These are phyloP conservation scores for Trichomonas vaginalis DNA, from an alignment of 208 protist genomes.

Conservation along the genomic window DNA sequence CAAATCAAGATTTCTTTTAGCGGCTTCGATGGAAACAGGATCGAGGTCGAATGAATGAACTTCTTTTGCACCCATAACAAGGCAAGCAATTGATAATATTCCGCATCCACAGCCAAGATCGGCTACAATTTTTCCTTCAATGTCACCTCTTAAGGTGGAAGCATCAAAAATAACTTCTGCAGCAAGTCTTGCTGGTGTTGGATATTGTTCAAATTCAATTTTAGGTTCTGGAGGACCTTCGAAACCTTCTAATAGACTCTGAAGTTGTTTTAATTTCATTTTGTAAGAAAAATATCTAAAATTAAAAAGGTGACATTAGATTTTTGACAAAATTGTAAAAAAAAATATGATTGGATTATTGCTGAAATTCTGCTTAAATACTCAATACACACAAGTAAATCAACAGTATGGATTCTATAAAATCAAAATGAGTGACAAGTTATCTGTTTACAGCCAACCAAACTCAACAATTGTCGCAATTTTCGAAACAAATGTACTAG, in stretches of 20 bases:
- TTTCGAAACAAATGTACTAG: too few relatives aligned
- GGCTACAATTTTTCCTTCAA: constrained; percentile 23
- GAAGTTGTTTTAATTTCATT: constrained; percentile 31
- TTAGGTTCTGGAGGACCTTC: constrained; percentile 28
- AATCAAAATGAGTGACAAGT: too few relatives aligned
- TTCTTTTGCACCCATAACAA: background rate
- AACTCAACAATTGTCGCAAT: too few relatives aligned
- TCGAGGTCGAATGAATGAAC: constrained; percentile 21
- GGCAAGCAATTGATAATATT: constrained; percentile 19
- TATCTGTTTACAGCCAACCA: too few relatives aligned
- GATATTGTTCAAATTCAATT: constrained; percentile 34
- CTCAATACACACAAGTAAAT: too few relatives aligned
- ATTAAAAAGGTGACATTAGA: too few relatives aligned
- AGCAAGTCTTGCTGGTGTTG: constrained; percentile 29
- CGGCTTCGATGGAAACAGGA: background rate
- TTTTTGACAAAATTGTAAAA: too few relatives aligned
- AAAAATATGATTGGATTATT: too few relatives aligned
- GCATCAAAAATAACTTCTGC: constrained; percentile 10
- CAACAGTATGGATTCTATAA: too few relatives aligned
- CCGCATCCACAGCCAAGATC: constrained; percentile 22
- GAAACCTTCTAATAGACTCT: constrained; percentile 26
- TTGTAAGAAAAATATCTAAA: too few relatives aligned
- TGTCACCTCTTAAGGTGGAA: background rate
- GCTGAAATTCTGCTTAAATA: too few relatives aligned
- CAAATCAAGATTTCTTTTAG: constrained; percentile 7